A percentile compares a stretch with the other conserved stretches of the same genome.
These are phyloP conservation scores for Earliella scabrosa DNA, from an alignment of 1,284 basidiomycete genomes.

Conservation along the genomic window DNA sequence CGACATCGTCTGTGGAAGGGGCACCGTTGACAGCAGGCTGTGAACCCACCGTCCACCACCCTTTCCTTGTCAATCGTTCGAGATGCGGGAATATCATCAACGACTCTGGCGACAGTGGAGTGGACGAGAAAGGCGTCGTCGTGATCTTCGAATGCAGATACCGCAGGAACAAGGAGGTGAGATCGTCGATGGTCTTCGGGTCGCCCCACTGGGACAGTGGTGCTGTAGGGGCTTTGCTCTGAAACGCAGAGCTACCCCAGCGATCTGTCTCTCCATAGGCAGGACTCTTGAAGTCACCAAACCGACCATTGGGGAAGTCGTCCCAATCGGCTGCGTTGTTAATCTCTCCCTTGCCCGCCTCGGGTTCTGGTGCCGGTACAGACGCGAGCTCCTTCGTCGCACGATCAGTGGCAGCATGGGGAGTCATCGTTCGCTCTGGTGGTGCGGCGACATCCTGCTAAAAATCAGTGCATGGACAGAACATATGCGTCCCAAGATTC, in stretches of 20 bases:
- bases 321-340: conserved; percentile 89
- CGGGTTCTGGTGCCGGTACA: conserved; percentile 44
- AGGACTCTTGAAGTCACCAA: conserved; percentile 96
- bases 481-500: neutral
- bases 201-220: conserved; percentile 71
- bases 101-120: conserved; percentile 87
- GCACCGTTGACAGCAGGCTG: conserved; percentile 93
- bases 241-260: conserved; percentile 67
- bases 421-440: conserved; percentile 57
- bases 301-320: conserved; percentile 99
- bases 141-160: conserved; percentile 76
- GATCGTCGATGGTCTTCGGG: conserved; percentile 72
- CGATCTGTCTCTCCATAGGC: conserved; percentile 86
- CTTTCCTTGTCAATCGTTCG: conserved; percentile 72
- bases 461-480: neutral
- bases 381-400: conserved; percentile 55
- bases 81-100: conserved; percentile 81
- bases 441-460: conserved; percentile 28
- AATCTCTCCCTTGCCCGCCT: conserved; percentile 72
- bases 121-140: conserved; percentile 90
- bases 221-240: conserved; percentile 23
- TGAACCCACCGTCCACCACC: conserved; percentile 97
- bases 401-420: conserved; percentile 60
- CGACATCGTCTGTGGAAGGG: conserved; percentile 72
- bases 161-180: conserved; percentile 81